These are phyloP conservation scores for Syncephalastrum monosporum DNA, from an alignment of 371 early-diverging fungal genomes.

Conservation along the genomic window DNA sequence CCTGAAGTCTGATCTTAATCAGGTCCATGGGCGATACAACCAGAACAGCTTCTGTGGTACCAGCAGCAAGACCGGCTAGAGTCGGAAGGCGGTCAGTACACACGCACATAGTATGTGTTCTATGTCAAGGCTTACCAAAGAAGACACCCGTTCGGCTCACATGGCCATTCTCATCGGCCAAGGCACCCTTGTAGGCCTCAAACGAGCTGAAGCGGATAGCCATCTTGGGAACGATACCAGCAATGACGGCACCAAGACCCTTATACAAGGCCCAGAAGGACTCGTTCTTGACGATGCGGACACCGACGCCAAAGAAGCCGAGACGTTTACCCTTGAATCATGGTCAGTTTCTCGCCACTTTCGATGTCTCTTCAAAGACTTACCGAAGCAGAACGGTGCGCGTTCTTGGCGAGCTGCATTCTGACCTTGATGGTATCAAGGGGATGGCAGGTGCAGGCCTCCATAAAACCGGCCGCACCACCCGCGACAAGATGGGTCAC, in stretches of 20 bases:
- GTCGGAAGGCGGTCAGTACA: neutral
- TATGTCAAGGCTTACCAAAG: slow-evolving; percentile 57
- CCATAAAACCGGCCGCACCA: slow-evolving; percentile 93
- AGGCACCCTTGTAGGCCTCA: slow-evolving; percentile 86
- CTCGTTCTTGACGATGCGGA: slow-evolving; percentile 84
- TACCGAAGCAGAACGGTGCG: slow-evolving; percentile 39
- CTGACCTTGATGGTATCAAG: slow-evolving; percentile 97
- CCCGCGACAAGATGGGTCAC: slow-evolving; percentile 84
- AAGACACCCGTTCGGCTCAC: slow-evolving; percentile 77
- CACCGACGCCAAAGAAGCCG: slow-evolving; percentile 83
- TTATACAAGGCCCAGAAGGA: slow-evolving; percentile 93
- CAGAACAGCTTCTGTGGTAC: slow-evolving; percentile 92
- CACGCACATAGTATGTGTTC: slow-evolving; percentile 2
- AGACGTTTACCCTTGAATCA: slow-evolving; percentile 42
- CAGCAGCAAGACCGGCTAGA: slow-evolving; percentile 92
- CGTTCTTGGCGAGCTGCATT: slow-evolving; percentile 79
- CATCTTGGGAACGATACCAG: slow-evolving; percentile 98
- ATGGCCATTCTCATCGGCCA: slow-evolving; percentile 73
- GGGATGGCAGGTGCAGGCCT: slow-evolving; percentile 95
- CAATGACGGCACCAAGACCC: slow-evolving; percentile 96
- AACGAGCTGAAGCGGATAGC: slow-evolving; percentile 97
- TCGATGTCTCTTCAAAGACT: slow-evolving; percentile 8
- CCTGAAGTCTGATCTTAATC: slow-evolving; percentile 94
- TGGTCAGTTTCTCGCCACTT: neutral
- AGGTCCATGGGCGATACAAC: slow-evolving; percentile 99